Conservation (phyloP, 306 rosid species). For the Datisca glomerata region DNA sequence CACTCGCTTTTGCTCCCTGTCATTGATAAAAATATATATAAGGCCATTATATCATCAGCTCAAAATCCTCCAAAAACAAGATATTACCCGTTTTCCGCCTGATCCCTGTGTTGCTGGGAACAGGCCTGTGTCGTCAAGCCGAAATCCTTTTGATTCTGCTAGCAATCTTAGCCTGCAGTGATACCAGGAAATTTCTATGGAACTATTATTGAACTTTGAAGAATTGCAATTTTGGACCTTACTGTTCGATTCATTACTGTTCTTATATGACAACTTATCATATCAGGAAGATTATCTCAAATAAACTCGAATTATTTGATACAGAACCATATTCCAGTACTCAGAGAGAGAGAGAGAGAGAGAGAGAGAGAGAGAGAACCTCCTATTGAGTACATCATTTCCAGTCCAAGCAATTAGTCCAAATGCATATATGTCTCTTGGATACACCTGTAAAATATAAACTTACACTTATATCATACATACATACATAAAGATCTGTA, state of each 20-base stretch:
- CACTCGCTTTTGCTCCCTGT: conserved; percentile 64
- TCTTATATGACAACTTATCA: too few relatives aligned
- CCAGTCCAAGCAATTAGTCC: conserved; percentile 89
- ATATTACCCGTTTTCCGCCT: conserved; percentile 51
- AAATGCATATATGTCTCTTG: conserved; percentile 75
- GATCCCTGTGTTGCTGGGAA: conserved; percentile 62
- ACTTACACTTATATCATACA: neutral
- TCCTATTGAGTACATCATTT: conserved; percentile 83
- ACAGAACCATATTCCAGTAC: too few relatives aligned
- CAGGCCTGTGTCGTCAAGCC: conserved; percentile 83
- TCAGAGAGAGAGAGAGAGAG: too few relatives aligned
- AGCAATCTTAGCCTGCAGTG: conserved; percentile 64
- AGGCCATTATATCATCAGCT: neutral
- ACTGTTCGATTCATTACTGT: too few relatives aligned
- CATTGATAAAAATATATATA: neutral
- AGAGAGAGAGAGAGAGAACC: conserved; percentile 37
- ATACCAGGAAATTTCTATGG: neutral
- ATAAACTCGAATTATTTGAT: too few relatives aligned
- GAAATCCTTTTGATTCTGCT: conserved; percentile 87
- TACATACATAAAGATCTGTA: too few relatives aligned
- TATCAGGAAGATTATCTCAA: too few relatives aligned
- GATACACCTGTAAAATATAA: conserved; percentile 51
- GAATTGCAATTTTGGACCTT: neutral
- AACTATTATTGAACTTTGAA: neutral
- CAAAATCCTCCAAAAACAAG: neutral